Conservation (phyloP, 108 stramenopile species). For the Cyclotella sp. region DNA sequence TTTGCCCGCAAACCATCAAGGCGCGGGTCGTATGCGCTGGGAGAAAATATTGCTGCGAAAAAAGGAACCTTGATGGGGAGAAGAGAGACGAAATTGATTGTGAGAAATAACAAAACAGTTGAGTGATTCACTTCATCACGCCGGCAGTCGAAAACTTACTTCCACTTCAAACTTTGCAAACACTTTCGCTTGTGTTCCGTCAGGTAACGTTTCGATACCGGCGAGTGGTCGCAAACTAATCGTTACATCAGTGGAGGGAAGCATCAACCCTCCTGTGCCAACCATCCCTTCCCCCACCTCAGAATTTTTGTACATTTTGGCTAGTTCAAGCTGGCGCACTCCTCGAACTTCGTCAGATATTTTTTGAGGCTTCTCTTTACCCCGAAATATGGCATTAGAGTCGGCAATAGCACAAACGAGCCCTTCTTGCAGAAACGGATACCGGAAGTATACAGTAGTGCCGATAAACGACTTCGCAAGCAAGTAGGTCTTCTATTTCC, state of each 20-base stretch:
- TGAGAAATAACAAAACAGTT: not conserved
- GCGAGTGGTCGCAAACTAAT: conserved; percentile 87
- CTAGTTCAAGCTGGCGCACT: conserved; percentile 46
- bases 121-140: not conserved
- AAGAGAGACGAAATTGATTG: not conserved
- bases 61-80: conserved; percentile 26
- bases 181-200: conserved; percentile 77
- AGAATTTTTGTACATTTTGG: conserved; percentile 50
- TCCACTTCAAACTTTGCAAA: conserved; percentile 91
- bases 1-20: conserved; percentile 51
- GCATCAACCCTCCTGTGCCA: conserved; percentile 79
- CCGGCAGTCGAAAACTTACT: not conserved
- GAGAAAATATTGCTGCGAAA: conserved; percentile 77
- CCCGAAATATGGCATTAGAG: conserved; percentile 58
- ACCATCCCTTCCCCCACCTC: conserved; percentile 69
- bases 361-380: conserved; percentile 43
- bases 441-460: conserved; percentile 78
- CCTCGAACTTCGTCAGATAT: conserved; percentile 36
- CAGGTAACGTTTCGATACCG: conserved; percentile 65
- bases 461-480: conserved; percentile 82
- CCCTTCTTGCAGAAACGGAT: conserved; percentile 82
- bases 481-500: conserved; percentile 61
- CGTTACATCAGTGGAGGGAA: conserved; percentile 69
- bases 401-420: conserved; percentile 85
- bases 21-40: conserved; percentile 54